Conservation (phyloP, 495 filamentous ascomycete species). For the Neurospora cerealis region DNA sequence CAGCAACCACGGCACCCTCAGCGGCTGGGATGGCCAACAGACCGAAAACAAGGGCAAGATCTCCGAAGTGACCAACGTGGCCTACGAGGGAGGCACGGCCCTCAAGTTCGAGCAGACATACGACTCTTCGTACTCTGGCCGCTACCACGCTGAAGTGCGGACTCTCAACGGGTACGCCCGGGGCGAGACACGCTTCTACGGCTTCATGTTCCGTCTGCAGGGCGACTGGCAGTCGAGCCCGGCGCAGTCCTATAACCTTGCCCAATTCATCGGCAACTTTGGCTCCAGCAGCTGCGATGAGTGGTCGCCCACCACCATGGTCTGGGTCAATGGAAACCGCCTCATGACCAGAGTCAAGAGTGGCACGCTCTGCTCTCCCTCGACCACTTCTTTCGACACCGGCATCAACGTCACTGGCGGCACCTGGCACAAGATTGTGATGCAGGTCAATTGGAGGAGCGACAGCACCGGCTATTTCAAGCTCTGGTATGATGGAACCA, state of each 20-base stretch:
- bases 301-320: conserved; percentile 45
- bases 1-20: conserved; percentile 39
- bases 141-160: conserved; percentile 47
- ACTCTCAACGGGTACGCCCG: conserved; percentile 37
- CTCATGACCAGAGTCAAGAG: conserved; percentile 38
- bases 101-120: conserved; percentile 47
- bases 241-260: conserved; percentile 41
- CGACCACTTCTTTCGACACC: conserved; percentile 26
- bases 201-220: conserved; percentile 44
- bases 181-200: conserved; percentile 44
- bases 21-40: conserved; percentile 37
- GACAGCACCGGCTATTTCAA: conserved; percentile 39
- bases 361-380: conserved; percentile 21
- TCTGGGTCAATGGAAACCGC: conserved; percentile 39
- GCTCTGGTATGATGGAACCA: conserved; percentile 41
- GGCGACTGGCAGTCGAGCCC: conserved; percentile 39
- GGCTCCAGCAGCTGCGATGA: conserved; percentile 36
- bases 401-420: conserved; percentile 34
- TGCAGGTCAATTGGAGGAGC: conserved; percentile 40
- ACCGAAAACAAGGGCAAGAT: conserved; percentile 39
- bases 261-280: conserved; percentile 49
- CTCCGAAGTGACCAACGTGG: conserved; percentile 35
- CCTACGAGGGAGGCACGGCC: conserved; percentile 34
- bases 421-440: conserved; percentile 39
- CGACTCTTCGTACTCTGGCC: conserved; percentile 34